phyloP scores from a whole-genome alignment of 352 stramenopile species.

The Phytopythium ostracodes region DNA sequence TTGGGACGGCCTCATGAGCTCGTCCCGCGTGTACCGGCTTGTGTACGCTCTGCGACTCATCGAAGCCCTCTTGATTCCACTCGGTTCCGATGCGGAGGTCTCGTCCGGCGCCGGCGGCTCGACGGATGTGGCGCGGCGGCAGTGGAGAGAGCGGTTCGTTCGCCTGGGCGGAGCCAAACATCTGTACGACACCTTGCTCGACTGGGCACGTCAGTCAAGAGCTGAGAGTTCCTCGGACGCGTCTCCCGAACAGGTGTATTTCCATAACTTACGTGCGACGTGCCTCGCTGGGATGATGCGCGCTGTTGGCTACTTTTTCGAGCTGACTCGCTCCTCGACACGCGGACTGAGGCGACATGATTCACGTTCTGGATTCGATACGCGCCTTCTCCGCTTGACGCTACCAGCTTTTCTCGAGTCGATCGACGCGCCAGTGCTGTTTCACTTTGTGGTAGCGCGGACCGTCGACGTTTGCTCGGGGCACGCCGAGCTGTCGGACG shows the following conservation, averaged over 20 bases:
- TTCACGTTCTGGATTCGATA: slow-evolving; percentile 23
- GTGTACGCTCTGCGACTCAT: slow-evolving; percentile 67
- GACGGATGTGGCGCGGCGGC: slow-evolving; percentile 36
- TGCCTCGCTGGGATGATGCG: slow-evolving; percentile 52
- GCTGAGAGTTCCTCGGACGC: background rate
- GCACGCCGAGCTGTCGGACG: slow-evolving; percentile 16
- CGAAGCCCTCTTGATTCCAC: slow-evolving; percentile 59
- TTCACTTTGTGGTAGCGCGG: slow-evolving; percentile 12
- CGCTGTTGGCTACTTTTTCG: slow-evolving; percentile 42
- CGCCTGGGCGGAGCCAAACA: slow-evolving; percentile 48
- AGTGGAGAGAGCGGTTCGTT: slow-evolving; percentile 79
- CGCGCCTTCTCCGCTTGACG: slow-evolving; percentile 22
- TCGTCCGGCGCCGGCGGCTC: background rate
- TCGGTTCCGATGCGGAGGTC: slow-evolving; percentile 1
- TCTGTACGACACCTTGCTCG: slow-evolving; percentile 35
- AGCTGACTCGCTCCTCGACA: slow-evolving; percentile 8
- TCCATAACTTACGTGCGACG: slow-evolving; percentile 31
- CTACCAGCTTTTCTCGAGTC: slow-evolving; percentile 30
- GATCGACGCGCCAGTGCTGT: slow-evolving; percentile 16
- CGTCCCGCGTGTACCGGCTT: slow-evolving; percentile 42
- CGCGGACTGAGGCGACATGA: background rate
- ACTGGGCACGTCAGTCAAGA: slow-evolving; percentile 10
- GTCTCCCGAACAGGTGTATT: slow-evolving; percentile 20
- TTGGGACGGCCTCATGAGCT: slow-evolving; percentile 48
- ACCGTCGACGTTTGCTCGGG: slow-evolving; percentile 7